Evolutionary conservation across 768 basidiomycete species (phyloP).

Genomic region (Lentinula guzmanii): DNA sequence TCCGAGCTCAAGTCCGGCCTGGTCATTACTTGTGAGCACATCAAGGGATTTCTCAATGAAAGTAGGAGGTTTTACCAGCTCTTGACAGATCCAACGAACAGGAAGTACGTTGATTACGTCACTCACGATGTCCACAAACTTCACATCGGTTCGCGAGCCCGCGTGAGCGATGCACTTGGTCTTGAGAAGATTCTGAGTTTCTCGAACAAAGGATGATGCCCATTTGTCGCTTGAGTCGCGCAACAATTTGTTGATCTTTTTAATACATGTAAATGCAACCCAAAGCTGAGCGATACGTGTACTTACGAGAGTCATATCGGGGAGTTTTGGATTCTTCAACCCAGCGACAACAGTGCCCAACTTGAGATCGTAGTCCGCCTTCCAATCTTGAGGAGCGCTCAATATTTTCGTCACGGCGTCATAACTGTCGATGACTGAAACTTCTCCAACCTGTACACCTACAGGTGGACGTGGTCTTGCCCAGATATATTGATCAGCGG

Average conservation of each 20-base stretch:
- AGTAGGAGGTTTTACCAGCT: conserved; percentile 41
- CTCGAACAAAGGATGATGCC: neutral
- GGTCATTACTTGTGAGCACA: neutral
- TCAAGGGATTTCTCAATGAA: conserved; percentile 21
- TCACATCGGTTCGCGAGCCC: conserved; percentile 14
- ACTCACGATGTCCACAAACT: conserved; percentile 51
- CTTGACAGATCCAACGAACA: conserved; percentile 52
- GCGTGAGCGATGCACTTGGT: conserved; percentile 18
- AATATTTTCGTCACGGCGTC: conserved; percentile 30
- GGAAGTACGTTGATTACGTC: conserved; percentile 65
- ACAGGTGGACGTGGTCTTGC: conserved; percentile 32
- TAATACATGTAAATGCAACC: neutral
- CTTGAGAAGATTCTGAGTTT: neutral
- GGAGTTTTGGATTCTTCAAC: neutral
- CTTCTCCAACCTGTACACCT: neutral
- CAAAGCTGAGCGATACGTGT: neutral
- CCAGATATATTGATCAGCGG: conserved; percentile 51
- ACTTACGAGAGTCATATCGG: neutral
- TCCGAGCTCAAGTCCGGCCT: neutral
- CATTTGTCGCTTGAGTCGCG: neutral
- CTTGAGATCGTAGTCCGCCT: conserved; percentile 20
- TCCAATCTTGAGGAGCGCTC: conserved; percentile 15
- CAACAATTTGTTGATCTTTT: neutral
- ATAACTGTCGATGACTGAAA: conserved; percentile 20
- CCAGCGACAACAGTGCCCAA: neutral